Evolutionary conservation across 2,329 filamentous ascomycete species (phyloP), one percentile per base, ranked within the genome.

Genomic region (Sclerotiophoma versabilis): DNA sequence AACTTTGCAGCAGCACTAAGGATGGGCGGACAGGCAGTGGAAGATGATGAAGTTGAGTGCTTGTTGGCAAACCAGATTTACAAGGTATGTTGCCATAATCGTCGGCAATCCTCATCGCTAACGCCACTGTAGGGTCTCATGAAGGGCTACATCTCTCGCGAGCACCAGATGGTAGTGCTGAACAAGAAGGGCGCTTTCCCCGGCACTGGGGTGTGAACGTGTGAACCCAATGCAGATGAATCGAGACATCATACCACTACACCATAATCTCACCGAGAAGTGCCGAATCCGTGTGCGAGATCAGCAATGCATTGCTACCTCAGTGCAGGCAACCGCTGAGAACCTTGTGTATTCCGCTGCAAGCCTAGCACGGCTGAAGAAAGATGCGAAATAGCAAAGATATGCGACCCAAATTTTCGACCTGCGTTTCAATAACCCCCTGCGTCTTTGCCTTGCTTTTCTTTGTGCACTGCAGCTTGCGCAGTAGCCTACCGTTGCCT

Each of bases 61-160:
- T 79, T 97, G 66, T 73, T 99, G 68, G 92, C 95, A 23, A 98
- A 97, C 73, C 91, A 97, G 84, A 96, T 99, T 58, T 99, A 98
- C 81, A 99, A 98, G 86, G 93, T 96, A 76, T 57, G 80, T 77
- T 15, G 22, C 17, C 17, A 8, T 7, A 3, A 12, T 1, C 11
- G 5, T 26, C 8, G 7, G n/a, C 6, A 39, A 5, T 3, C 5
- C 1, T 15, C n/a, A 11, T 30, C 25, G 59, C 64, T 74, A 48
- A 73, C 57, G 10, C 27, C 36, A 17, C 34, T 32, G 37, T 63
- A 96, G 92, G 90, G 90, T 54, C 82, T 95, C 20, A 96, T 99
- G 91, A 99, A 98, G 77, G 95, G 96, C 33, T 99, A 99, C 76
- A 99, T 99, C 64, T 89, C 93, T 26, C 89, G 93, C 49, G 93